A percentile compares a stretch with the other conserved stretches of the same genome.
These are phyloP conservation scores for Coemansia sp. DNA, from an alignment of 192 early-diverging fungal species.

Conservation along the genomic window DNA sequence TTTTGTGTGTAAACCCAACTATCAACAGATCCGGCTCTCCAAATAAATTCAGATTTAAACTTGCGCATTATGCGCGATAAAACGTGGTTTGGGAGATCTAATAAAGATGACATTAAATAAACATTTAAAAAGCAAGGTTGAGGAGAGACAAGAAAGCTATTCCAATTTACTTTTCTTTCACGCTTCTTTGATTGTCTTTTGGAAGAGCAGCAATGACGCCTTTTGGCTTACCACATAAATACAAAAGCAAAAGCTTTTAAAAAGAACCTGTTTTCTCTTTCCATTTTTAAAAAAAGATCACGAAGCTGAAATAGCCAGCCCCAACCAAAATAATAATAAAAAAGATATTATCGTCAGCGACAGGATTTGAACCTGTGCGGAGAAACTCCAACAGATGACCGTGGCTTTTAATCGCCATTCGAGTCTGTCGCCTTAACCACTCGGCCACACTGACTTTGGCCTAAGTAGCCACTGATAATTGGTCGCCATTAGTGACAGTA, in stretches of 20 bases:
- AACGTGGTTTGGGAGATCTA: neutral
- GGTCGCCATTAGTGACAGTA: too few relatives aligned
- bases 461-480: too few relatives aligned
- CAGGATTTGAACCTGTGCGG: slow-evolving; percentile 74
- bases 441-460: slow-evolving; percentile 58
- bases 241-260: too few relatives aligned
- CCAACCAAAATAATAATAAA: neutral
- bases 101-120: neutral
- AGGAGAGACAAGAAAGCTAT: neutral
- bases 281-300: neutral
- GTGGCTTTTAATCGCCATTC: slow-evolving; percentile 26
- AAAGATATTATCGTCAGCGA: slow-evolving; percentile 54
- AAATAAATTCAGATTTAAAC: neutral
- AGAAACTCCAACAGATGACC: slow-evolving; percentile 58
- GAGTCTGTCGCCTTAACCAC: slow-evolving; percentile 69
- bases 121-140: neutral
- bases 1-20: neutral
- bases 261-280: too few relatives aligned
- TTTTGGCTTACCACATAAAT: too few relatives aligned
- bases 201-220: too few relatives aligned
- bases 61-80: neutral
- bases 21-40: neutral
- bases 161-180: too few relatives aligned
- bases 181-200: too few relatives aligned
- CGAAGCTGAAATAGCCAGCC: neutral